Percentiles rank a stretch among this genome's conserved stretches.
These are phyloP conservation scores for Cryptococcus floricola DNA, from an alignment of 1,284 basidiomycete species.

Conservation along the genomic window DNA sequence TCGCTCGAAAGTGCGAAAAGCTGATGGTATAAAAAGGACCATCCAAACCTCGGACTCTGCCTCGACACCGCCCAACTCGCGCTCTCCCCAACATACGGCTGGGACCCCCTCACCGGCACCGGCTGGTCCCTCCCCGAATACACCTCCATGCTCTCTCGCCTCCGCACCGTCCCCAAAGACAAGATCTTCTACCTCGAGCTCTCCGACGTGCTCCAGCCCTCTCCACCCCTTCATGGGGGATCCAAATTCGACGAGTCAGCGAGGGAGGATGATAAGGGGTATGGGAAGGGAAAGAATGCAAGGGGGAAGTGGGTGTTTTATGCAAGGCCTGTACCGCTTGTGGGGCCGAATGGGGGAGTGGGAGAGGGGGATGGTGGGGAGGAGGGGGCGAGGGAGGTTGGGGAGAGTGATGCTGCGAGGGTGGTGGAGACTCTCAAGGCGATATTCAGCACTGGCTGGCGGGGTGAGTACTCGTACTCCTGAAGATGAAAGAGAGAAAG, in stretches of 20 bases:
- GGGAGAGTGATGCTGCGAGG: constrained; percentile 3
- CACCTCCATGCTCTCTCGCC: constrained; percentile 8
- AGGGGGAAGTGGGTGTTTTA: constrained; percentile 7
- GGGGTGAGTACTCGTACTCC: constrained; percentile 7
- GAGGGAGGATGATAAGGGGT: not conserved
- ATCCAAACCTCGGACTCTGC: constrained; percentile 22
- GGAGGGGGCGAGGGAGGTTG: constrained; percentile 2
- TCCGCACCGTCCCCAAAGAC: constrained; percentile 11
- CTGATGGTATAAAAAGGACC: constrained; percentile 6
- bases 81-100: constrained; percentile 16
- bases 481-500: not conserved
- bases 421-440: constrained; percentile 10
- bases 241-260: not conserved
- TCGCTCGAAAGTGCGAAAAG: too few relatives aligned
- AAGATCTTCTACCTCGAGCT: constrained; percentile 21
- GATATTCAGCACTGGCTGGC: constrained; percentile 13
- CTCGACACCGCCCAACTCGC: constrained; percentile 18
- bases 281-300: not conserved
- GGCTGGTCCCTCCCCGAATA: constrained; percentile 9
- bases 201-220: constrained; percentile 17
- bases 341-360: constrained; percentile 2
- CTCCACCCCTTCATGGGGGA: not conserved
- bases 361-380: constrained; percentile 3
- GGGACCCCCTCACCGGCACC: constrained; percentile 8
- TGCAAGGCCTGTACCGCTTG: constrained; percentile 9